Evolutionary conservation across 306 rosid species (phyloP).

Genomic region (Medicago truncatula): DNA sequence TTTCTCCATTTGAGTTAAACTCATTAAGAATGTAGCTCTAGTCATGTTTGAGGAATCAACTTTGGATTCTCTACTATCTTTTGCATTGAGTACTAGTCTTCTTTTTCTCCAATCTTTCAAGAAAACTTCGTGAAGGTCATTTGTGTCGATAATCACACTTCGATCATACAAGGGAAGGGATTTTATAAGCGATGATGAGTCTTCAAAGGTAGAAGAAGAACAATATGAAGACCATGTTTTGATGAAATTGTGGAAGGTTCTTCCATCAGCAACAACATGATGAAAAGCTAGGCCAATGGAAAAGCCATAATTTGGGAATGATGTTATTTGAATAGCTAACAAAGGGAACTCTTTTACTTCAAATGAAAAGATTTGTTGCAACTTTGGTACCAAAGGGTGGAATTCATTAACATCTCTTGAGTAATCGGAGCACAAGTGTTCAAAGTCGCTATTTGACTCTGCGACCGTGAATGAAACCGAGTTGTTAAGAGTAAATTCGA

Average conservation of each 20-base stretch:
- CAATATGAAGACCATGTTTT: slow-evolving; percentile 56
- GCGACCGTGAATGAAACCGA: slow-evolving; percentile 41
- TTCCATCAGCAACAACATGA: slow-evolving; percentile 49
- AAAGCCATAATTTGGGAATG: slow-evolving; percentile 54
- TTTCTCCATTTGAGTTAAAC: slow-evolving; percentile 42
- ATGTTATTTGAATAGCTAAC: slow-evolving; percentile 51
- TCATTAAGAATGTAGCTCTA: slow-evolving; percentile 46
- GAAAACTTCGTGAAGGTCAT: slow-evolving; percentile 45
- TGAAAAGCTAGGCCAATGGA: slow-evolving; percentile 54
- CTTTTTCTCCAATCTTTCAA: slow-evolving; percentile 52
- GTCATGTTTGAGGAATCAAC: slow-evolving; percentile 37
- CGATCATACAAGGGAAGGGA: slow-evolving; percentile 43
- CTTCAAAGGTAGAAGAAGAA: neutral
- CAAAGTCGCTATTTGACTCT: slow-evolving; percentile 45
- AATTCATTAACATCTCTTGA: slow-evolving; percentile 40
- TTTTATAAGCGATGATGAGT: neutral
- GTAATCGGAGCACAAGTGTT: slow-evolving; percentile 27
- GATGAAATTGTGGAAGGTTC: slow-evolving; percentile 62
- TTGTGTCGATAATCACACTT: slow-evolving; percentile 43
- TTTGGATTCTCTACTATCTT: neutral
- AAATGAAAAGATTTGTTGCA: slow-evolving; percentile 8
- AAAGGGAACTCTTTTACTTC: slow-evolving; percentile 37
- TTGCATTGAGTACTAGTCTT: neutral
- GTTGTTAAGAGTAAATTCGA: slow-evolving; percentile 32
- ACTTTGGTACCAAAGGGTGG: slow-evolving; percentile 46